phyloP scores from a whole-genome alignment of 2,329 filamentous ascomycete species.

The Talaromyces marneffei region DNA sequence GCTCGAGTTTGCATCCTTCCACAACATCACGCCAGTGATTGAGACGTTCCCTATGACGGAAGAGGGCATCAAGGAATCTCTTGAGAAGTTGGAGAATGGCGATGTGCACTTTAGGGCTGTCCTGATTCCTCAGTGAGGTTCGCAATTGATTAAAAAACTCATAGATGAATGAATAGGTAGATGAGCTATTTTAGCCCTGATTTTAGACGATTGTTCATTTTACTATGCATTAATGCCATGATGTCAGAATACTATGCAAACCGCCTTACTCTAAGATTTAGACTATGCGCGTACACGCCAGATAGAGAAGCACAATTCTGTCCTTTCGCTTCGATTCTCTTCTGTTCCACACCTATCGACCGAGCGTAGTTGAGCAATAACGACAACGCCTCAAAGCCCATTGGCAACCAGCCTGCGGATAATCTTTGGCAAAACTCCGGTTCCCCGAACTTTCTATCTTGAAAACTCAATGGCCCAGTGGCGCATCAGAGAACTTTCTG shows the following conservation, averaged over 20 bases:
- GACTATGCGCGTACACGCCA: too few relatives aligned
- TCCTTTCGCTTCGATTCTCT: background rate
- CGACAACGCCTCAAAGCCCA: background rate
- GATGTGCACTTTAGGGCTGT: conserved; percentile 8
- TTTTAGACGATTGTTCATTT: too few relatives aligned
- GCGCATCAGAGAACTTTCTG: background rate
- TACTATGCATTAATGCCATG: background rate
- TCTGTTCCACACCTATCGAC: background rate
- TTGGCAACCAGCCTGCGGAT: background rate
- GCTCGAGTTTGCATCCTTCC: conserved; percentile 39
- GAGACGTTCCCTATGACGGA: conserved; percentile 38
- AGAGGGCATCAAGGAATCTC: conserved; percentile 15
- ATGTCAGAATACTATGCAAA: background rate
- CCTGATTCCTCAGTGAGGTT: background rate
- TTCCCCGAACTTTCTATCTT: background rate
- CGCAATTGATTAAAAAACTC: background rate
- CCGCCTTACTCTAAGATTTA: background rate
- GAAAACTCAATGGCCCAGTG: background rate
- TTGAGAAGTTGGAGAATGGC: conserved; percentile 6
- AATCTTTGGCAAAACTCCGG: background rate
- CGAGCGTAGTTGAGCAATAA: background rate
- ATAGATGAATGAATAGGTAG: background rate
- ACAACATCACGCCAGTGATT: conserved; percentile 40
- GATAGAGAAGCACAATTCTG: background rate
- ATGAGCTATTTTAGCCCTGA: background rate